Base-by-base conservation (phyloP, 1,284 basidiomycete genomes). In the Afroboletus lepidellus region DNA sequence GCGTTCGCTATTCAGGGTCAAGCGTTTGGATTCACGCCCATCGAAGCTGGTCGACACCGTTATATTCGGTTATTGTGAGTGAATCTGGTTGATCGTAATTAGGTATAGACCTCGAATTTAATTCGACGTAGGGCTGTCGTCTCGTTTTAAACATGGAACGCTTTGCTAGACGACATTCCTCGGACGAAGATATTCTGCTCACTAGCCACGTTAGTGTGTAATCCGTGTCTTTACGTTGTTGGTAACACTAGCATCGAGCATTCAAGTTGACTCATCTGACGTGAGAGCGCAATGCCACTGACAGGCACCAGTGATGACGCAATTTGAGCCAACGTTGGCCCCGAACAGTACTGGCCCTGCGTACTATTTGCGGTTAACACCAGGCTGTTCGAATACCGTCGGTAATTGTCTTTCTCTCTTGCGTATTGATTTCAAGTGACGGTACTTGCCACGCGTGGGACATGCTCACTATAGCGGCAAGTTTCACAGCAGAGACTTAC, bases 101-200 rank as follows among this genome's bases (percentile, higher is more conserved):
- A 27, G 8, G 11, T 27, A 24, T 18, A 11, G 38, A 7, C 9
- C 13, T 5, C 12, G 15, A 9, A 21, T 21, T 2, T 36, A 11
- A 41, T 24, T 46, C 9, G 30, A 32, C 13, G 20, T 36, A 63
- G 64, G 62, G 60, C 2, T 58, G 52, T 41, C 50, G 46, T 29
- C 53, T 60, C 15, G 48, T 63, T 24, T 37, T 61, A 27, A 55
- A 58, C 16, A 60, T 56, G 60, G 54, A 58, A 37, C 34, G 32
- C 21, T 63, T 64, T 7, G 51, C 51, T 11, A 49, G 49, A 43
- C 6, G 15, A 12, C 30, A 43, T n/a, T 0, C 24, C 20, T 41
- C 3, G 8, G 47, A 57, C 3, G 53, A 66, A 16, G 54, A 50
- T 0, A 33, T 59, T 9, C 2, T 46, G 15, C 27, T 63, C 12